phyloP scores from a whole-genome alignment of 177 flowering plant species.

The Vitis hybrid region DNA sequence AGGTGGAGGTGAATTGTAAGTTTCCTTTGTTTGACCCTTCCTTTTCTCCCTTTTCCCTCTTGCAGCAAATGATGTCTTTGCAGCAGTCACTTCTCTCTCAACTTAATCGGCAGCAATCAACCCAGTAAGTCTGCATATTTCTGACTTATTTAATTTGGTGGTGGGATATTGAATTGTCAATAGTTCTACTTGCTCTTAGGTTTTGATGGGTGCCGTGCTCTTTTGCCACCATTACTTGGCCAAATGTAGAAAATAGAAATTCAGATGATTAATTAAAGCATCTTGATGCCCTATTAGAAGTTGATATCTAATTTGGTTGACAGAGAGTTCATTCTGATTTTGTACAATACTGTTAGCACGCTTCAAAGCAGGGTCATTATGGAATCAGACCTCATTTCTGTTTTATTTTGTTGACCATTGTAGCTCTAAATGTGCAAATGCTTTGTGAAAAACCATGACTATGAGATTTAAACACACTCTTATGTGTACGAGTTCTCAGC shows the following conservation, averaged over 20 bases:
- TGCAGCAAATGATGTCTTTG: conserved; percentile 57
- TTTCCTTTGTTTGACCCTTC: conserved; percentile 1
- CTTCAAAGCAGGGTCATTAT: too few species aligned
- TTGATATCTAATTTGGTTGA: not conserved
- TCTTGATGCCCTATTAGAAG: not conserved
- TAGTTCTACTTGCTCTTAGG: not conserved
- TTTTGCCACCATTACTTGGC: not conserved
- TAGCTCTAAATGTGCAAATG: too few species aligned
- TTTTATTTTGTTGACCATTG: too few species aligned
- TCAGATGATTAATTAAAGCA: not conserved
- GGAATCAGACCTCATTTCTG: too few species aligned
- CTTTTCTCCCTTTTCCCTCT: conserved; percentile 9
- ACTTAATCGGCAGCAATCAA: conserved; percentile 37
- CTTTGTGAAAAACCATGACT: too few species aligned
- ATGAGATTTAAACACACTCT: too few species aligned
- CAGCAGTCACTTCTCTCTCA: conserved; percentile 53
- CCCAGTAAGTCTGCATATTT: conserved; percentile 38
- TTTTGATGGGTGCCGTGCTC: too few species aligned
- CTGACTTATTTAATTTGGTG: not conserved
- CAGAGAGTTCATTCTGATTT: not conserved
- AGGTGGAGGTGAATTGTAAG: not conserved
- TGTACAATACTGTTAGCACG: too few species aligned
- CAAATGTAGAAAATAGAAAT: not conserved
- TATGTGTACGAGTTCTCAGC: too few species aligned
- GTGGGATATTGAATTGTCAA: not conserved